A percentile compares a stretch with the other conserved stretches of the same genome.
Conservation (phyloP, 306 rosid genomes). For the Citrullus colocynthis region DNA sequence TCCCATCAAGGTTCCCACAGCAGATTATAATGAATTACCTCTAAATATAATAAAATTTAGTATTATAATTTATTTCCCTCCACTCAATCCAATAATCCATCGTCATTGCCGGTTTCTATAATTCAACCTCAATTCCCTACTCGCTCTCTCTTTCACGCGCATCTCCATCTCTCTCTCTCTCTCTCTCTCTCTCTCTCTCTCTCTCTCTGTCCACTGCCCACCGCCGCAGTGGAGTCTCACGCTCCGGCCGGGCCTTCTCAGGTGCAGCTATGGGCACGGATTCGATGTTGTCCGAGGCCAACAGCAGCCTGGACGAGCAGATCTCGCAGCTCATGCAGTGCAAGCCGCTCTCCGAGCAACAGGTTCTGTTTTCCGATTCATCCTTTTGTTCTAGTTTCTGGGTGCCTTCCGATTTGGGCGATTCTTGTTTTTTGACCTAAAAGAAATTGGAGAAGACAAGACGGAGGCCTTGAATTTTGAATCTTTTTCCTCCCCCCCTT, state of each 20-base stretch:
- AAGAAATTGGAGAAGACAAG: not conserved
- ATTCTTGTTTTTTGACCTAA: not conserved
- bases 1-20: not conserved
- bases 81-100: not conserved
- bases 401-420: not conserved
- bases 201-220: not conserved
- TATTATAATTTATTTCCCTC: not conserved
- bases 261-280: constrained; percentile 48
- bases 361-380: constrained; percentile 31
- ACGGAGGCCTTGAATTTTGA: not conserved
- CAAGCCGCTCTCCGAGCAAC: constrained; percentile 94
- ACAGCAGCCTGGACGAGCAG: constrained; percentile 76
- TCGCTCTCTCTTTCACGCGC: constrained; percentile 1
- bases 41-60: not conserved
- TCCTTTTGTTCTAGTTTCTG: not conserved
- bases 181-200: not conserved
- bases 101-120: not conserved
- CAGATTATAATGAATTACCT: not conserved
- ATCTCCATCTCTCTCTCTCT: not conserved
- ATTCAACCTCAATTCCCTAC: not conserved
- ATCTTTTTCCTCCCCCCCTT: not conserved
- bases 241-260: not conserved
- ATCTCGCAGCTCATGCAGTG: constrained; percentile 99
- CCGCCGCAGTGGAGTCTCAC: constrained; percentile 3
- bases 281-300: constrained; percentile 45